Evolutionary conservation across 2,329 filamentous ascomycete species (phyloP).

Genomic region (Pseudogymnoascus sp.): DNA sequence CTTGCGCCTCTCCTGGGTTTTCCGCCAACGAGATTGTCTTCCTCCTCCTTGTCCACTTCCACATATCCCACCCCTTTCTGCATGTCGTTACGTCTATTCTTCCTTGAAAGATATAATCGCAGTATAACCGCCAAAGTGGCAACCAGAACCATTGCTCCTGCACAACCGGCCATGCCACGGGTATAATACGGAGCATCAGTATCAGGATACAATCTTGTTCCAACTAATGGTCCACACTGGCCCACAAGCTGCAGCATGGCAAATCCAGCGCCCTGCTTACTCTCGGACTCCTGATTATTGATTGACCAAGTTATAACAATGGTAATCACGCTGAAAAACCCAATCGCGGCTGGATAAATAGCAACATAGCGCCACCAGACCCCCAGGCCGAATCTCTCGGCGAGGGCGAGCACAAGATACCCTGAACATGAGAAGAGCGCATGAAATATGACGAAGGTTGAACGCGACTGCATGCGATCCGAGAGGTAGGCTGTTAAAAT

Average conservation of each 20-base stretch:
- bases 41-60: constrained; percentile 4
- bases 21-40: not conserved
- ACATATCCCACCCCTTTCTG: not conserved
- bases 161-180: constrained; percentile 43
- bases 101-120: constrained; percentile 28
- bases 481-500: constrained; percentile 66
- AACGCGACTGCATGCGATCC: constrained; percentile 57
- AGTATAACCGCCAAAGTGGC: constrained; percentile 35
- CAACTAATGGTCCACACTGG: constrained; percentile 35
- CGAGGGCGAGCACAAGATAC: constrained; percentile 53
- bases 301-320: constrained; percentile 82
- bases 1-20: not conserved
- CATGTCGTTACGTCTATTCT: constrained; percentile 19
- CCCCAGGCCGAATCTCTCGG: constrained; percentile 39
- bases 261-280: constrained; percentile 66
- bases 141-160: constrained; percentile 41
- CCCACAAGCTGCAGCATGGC: constrained; percentile 72
- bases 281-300: constrained; percentile 69
- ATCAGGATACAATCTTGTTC: constrained; percentile 47
- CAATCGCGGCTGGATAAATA: constrained; percentile 69
- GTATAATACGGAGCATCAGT: constrained; percentile 41
- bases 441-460: constrained; percentile 59
- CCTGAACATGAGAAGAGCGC: constrained; percentile 58
- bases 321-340: constrained; percentile 79
- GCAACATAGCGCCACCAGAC: constrained; percentile 58